Conservation (phyloP, 352 stramenopile genomes). For the Phytopythium oedochilum region DNA sequence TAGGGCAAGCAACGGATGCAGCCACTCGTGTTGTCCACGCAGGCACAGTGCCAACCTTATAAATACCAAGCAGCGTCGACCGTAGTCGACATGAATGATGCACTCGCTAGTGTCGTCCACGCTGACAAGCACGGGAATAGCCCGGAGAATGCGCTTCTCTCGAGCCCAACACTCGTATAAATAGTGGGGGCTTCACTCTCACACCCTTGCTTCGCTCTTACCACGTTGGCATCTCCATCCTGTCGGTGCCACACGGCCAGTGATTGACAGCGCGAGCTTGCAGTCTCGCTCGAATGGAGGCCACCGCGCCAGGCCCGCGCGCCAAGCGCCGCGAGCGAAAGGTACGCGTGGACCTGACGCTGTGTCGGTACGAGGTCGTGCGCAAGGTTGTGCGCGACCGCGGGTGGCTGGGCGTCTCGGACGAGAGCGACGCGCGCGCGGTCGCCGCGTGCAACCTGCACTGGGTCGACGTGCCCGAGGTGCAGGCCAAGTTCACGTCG, state of each 20-base stretch:
- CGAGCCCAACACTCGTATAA: background rate
- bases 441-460: constrained; percentile 88
- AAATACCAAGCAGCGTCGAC: background rate
- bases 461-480: constrained; percentile 94
- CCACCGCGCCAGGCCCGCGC: constrained; percentile 5
- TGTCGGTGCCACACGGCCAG: too few relatives aligned
- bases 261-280: too few relatives aligned
- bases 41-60: background rate
- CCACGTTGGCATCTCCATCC: background rate
- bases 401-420: constrained; percentile 68
- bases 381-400: constrained; percentile 71
- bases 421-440: constrained; percentile 63
- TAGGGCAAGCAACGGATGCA: background rate
- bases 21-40: too few relatives aligned
- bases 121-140: background rate
- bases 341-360: constrained; percentile 68
- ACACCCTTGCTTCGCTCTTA: background rate
- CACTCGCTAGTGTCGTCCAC: background rate
- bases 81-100: background rate
- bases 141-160: background rate
- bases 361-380: constrained; percentile 81
- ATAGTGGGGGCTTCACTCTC: background rate
- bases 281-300: constrained; percentile 11
- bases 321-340: constrained; percentile 33
- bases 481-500: constrained; percentile 85